Evolutionary conservation across 495 filamentous ascomycete genomes (phyloP).

Genomic region (Penicillium pancosmium): DNA sequence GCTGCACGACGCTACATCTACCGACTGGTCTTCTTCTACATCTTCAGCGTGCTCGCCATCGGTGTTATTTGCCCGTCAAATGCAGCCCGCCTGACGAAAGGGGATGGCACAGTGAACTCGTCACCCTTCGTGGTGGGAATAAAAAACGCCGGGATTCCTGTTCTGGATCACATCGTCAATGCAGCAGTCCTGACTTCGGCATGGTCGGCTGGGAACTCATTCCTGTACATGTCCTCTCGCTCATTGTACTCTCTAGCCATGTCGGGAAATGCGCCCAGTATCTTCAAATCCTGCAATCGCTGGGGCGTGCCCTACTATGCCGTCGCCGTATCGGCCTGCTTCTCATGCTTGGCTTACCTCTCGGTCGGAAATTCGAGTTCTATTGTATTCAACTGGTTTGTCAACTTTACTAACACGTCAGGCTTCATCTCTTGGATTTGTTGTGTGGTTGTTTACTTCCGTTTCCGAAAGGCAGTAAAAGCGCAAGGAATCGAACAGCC

Average conservation of each 20-base stretch:
- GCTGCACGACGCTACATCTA: constrained; percentile 83
- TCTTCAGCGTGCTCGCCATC: constrained; percentile 57
- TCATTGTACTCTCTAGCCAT: constrained; percentile 60
- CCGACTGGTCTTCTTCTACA: constrained; percentile 84
- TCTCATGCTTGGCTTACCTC: constrained; percentile 41
- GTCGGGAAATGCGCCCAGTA: constrained; percentile 49
- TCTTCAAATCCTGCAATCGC: constrained; percentile 53
- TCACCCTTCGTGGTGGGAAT: constrained; percentile 65
- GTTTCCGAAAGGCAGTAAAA: constrained; percentile 56
- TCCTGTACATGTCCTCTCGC: constrained; percentile 81
- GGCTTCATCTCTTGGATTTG: constrained; percentile 66
- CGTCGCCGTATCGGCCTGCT: constrained; percentile 38
- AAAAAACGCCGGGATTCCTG: constrained; percentile 62
- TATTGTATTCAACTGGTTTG: constrained; percentile 58
- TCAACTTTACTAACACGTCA: constrained; percentile 61
- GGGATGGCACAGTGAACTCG: constrained; percentile 47
- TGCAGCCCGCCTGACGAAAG: constrained; percentile 56
- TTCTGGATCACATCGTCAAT: constrained; percentile 76
- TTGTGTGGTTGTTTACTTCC: constrained; percentile 61
- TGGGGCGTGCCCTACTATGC: constrained; percentile 52
- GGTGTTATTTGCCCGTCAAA: constrained; percentile 57
- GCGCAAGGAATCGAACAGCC: constrained; percentile 58
- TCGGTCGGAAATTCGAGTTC: constrained; percentile 35
- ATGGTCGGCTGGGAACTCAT: constrained; percentile 74
- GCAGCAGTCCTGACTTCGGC: constrained; percentile 72